Evolutionary conservation across 1,284 basidiomycete genomes (phyloP), one percentile per base, ranked within the genome.

Genomic region (Pascua guehoae): DNA sequence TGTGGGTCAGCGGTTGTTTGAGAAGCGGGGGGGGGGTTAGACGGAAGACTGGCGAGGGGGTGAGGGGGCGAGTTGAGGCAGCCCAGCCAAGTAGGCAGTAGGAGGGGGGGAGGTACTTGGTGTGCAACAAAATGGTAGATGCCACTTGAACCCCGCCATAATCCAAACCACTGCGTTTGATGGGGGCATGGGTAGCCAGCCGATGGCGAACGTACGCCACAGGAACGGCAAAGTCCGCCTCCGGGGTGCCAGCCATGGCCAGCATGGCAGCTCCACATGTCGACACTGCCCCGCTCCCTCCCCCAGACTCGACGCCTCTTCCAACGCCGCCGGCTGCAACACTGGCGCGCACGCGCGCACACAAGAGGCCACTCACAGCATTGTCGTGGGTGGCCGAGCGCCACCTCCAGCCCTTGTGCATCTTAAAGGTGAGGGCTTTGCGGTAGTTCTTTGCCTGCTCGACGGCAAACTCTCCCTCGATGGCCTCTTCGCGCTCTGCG

Each of bases 401-500:
- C 72, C 73, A 75, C 52, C 72, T 66, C 51, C 61, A 68, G 11
- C 71, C 70, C 66, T 73, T 76, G 61, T 68, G 63, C 42, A 69
- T 64, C 66, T 69, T 66, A 57, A 68, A 61, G 41, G 48, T 53
- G 53, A 51, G 50, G 49, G 15, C 47, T 53, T 52, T 57, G 54
- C 61, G 79, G 64, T 82, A 79, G 68, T 84, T 81, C 52, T 82
- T 80, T 54, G 84, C 81, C 47, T 78, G 63, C 48, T 77, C 75
- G 58, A 83, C 72, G 51, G 78, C 74, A 75, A 86, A 87, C 58
- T 81, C 79, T 39, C 82, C 77, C 68, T 88, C 83, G 47, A 89
- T 69, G 79, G 81, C 83, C 46, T 81, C 75, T 74, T 85, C 79
- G 40, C 86, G 79, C 63, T 80, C 77, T 61, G 79, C 75, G 46